A percentile compares a stretch with the other conserved stretches of the same genome.
phyloP scores from a whole-genome alignment of 306 rosid genomes.

The Carpinus fangiana region DNA sequence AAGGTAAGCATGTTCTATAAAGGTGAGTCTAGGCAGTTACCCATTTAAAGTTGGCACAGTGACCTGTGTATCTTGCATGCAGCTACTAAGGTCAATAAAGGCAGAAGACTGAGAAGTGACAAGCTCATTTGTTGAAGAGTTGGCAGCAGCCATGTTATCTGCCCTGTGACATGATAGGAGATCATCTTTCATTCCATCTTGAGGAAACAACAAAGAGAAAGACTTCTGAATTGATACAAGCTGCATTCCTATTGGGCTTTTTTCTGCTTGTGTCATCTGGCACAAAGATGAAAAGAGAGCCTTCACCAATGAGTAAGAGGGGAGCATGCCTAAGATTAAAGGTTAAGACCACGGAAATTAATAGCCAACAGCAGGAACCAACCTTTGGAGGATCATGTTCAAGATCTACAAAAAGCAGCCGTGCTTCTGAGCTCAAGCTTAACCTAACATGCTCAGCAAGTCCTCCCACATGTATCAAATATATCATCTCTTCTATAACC shows the following conservation, averaged over 20 bases:
- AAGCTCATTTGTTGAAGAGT: slow-evolving; percentile 17
- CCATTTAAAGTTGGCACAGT: slow-evolving; percentile 87
- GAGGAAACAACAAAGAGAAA: slow-evolving; percentile 51
- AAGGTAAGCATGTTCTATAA: neutral
- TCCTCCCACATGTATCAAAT: slow-evolving; percentile 58
- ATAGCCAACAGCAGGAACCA: slow-evolving; percentile 3
- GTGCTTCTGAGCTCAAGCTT: slow-evolving; percentile 46
- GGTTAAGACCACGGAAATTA: neutral
- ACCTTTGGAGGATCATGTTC: slow-evolving; percentile 80
- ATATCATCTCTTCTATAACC: slow-evolving; percentile 89
- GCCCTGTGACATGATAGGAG: slow-evolving; percentile 25
- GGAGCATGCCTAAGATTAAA: neutral
- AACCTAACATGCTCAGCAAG: slow-evolving; percentile 48
- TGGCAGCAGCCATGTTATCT: slow-evolving; percentile 22
- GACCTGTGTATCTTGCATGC: slow-evolving; percentile 68
- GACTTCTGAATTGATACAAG: slow-evolving; percentile 64
- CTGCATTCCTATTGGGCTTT: slow-evolving; percentile 57
- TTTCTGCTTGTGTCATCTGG: slow-evolving; percentile 59
- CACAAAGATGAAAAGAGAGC: slow-evolving; percentile 16
- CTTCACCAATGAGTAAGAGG: slow-evolving; percentile 15
- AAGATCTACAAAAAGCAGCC: slow-evolving; percentile 72
- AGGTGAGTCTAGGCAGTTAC: slow-evolving; percentile 36
- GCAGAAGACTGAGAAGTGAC: slow-evolving; percentile 37
- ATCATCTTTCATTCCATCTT: slow-evolving; percentile 27
- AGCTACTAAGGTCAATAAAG: slow-evolving; percentile 72